Evolutionary conservation across 257 asterid genomes (phyloP), one percentile per base, ranked within the genome.

Genomic region (Gentiana straminea): DNA sequence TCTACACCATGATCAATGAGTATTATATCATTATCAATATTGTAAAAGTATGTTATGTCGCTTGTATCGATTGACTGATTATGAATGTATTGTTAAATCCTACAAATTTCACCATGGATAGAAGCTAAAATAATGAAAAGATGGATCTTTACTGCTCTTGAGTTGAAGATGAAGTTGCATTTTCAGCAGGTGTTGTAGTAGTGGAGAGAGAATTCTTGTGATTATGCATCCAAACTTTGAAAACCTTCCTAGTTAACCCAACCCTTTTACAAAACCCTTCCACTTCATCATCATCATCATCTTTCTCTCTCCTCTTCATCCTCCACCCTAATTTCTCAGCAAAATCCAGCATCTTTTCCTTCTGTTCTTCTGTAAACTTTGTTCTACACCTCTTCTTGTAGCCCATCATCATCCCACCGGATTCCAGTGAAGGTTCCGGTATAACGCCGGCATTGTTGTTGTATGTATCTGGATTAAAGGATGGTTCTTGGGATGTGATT

Each of bases 221-320:
- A 71, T 86, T 86, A 63, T 86, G 95, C 93, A 86, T 86, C 95
- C 95, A 86, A 37, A 86, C 93, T 67, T 82, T 85, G 33, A 85
- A 80, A 55, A 85, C 95, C 10, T 85, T 86, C 71, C 92, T 82
- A 67, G 69, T 75, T 59, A 83, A 64, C 1, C 88, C 90, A 62
- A 71, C 5, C 49, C 83, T 94, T 8, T 63, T 70, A 49, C 95
- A 86, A 50, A 86, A 72, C 5, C 73, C 68, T 70, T 72, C 82
- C 61, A 86, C 89, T 1, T 64, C 13, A 49, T 81, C 95, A 7
- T 83, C 94, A 58, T 83, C 90, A 32, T 81, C 82, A 24, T 24
- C 24, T 24, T 24, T 24, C 24, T 24, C 24, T 24, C 24, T 24
- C 4, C 78, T 83, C 71, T 81, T 87, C 52, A 86, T 79, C 52